Percentiles rank a stretch among this genome's conserved stretches.
Conservation (phyloP, 306 rosid genomes). For the Castanospermum australe region DNA sequence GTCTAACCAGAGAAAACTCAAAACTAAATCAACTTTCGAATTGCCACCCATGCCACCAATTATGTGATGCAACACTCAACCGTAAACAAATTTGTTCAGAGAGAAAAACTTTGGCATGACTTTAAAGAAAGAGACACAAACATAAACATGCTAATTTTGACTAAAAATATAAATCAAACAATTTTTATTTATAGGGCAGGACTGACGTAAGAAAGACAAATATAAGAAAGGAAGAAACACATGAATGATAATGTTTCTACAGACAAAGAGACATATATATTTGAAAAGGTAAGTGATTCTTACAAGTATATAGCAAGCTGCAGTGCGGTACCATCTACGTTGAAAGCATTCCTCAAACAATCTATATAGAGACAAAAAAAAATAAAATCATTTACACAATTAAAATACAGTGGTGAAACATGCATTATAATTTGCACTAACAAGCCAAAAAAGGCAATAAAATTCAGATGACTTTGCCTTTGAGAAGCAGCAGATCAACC, state of each 20-base stretch:
- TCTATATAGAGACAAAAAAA: conserved; percentile 45
- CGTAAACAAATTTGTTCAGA: background rate
- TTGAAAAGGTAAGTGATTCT: conserved; percentile 35
- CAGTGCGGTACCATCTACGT: conserved; percentile 97
- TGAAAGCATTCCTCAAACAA: conserved; percentile 99
- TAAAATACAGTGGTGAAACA: background rate
- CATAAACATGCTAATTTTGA: background rate
- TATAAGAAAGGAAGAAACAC: conserved; percentile 3
- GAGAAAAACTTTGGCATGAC: background rate
- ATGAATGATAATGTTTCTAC: conserved; percentile 11
- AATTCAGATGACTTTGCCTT: background rate
- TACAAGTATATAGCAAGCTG: conserved; percentile 97
- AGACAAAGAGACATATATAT: conserved; percentile 6
- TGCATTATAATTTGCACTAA: background rate
- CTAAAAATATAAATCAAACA: background rate
- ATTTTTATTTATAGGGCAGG: background rate
- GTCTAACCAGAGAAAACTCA: too few species aligned
- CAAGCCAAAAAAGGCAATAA: conserved; percentile 4
- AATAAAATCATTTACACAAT: background rate
- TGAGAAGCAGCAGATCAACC: background rate
- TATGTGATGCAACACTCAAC: background rate
- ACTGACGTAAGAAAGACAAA: background rate
- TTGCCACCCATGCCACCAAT: background rate
- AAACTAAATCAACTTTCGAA: background rate
- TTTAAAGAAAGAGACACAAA: background rate